Percentiles rank a stretch among this genome's conserved stretches.
Conservation (phyloP, 306 rosid species). For the Quercus dentata region DNA sequence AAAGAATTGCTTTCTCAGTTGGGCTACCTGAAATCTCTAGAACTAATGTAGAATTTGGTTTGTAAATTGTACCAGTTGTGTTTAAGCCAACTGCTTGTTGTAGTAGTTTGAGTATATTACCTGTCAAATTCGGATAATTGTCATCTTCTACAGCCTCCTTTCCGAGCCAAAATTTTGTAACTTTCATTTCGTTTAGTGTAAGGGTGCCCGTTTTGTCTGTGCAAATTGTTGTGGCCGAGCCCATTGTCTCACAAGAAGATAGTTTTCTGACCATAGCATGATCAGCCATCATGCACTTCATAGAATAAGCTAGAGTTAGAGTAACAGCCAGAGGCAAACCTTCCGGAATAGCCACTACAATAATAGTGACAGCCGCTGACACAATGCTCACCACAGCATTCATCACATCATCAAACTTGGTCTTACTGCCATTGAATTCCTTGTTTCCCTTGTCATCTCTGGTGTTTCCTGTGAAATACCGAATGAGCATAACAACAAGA, state of each 20-base stretch:
- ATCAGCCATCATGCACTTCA: constrained; percentile 26
- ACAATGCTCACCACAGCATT: constrained; percentile 15
- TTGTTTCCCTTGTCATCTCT: background rate
- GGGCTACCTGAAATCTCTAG: constrained; percentile 26
- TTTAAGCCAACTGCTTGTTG: constrained; percentile 25
- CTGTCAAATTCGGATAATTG: background rate
- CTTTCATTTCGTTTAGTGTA: constrained; percentile 23
- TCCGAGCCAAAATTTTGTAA: constrained; percentile 23
- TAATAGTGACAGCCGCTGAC: constrained; percentile 20
- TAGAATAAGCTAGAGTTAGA: constrained; percentile 26
- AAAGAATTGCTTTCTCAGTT: constrained; percentile 22
- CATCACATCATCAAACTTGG: constrained; percentile 2
- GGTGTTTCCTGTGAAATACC: constrained; percentile 28
- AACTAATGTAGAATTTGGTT: background rate
- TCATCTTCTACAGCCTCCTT: background rate
- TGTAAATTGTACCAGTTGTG: constrained; percentile 20
- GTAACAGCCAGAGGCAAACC: constrained; percentile 27
- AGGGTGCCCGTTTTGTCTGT: constrained; percentile 29
- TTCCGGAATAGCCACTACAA: constrained; percentile 28
- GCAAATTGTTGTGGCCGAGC: constrained; percentile 22
- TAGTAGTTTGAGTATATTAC: background rate
- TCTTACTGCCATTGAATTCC: constrained; percentile 24
- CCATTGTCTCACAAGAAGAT: constrained; percentile 29
- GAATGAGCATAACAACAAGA: constrained; percentile 13
- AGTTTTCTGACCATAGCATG: constrained; percentile 28